Conservation (phyloP, 441 rosid genomes). For the Iberis amara region DNA sequence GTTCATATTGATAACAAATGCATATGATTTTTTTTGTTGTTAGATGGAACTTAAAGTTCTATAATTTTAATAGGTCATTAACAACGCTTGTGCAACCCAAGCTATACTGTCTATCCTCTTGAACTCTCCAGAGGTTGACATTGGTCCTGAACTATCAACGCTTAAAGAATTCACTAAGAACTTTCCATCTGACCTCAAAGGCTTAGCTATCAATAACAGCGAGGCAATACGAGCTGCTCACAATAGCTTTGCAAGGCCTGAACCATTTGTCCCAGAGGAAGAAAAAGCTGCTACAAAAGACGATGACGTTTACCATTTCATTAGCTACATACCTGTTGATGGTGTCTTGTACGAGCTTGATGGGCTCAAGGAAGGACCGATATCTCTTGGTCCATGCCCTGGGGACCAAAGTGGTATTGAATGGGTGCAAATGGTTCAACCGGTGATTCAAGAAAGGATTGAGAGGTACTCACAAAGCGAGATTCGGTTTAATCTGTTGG, state of each 20-base stretch:
- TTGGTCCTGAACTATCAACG: constrained; percentile 73
- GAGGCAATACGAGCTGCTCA: constrained; percentile 87
- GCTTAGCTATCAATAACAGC: constrained; percentile 94
- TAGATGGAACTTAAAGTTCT: not conserved
- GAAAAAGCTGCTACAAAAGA: constrained; percentile 79
- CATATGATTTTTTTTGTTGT: not conserved
- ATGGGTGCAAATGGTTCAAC: constrained; percentile 85
- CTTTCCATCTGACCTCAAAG: constrained; percentile 91
- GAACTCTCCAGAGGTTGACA: constrained; percentile 81
- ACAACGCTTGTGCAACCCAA: constrained; percentile 98
- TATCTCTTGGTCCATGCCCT: constrained; percentile 76
- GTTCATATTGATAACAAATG: constrained; percentile 32
- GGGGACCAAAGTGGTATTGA: constrained; percentile 56
- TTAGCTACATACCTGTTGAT: constrained; percentile 84
- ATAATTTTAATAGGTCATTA: constrained; percentile 43
- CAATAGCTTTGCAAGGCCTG: constrained; percentile 94
- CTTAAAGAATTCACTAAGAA: constrained; percentile 83
- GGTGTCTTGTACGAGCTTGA: constrained; percentile 92
- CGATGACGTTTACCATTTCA: constrained; percentile 92
- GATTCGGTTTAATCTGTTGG: constrained; percentile 92
- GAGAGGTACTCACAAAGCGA: constrained; percentile 85
- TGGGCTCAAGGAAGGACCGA: constrained; percentile 92
- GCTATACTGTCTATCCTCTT: constrained; percentile 84
- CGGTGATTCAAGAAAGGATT: constrained; percentile 87
- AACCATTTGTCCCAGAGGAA: constrained; percentile 88